Base-by-base conservation (phyloP, 2,329 filamentous ascomycete genomes). In the Xylariaceae sp. region DNA sequence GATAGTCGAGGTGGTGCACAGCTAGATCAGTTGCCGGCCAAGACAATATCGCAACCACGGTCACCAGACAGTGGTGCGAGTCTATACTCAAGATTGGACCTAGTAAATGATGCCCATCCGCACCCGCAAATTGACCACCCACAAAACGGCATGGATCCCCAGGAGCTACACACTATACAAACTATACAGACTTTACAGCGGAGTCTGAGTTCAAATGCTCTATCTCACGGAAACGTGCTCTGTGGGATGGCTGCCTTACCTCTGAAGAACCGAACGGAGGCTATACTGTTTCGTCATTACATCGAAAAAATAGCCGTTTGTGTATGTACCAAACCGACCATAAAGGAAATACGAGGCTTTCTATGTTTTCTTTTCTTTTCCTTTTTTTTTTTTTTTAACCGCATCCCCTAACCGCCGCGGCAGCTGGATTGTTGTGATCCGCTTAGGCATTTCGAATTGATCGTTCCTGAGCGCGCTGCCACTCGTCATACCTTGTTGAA, bases 381-480 rank as follows among this genome's bases (percentile, higher is more conserved):
- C 26, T 34, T 30, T 30, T 30, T 41, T 40, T 43, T 10, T 43
- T 45, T 36, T 22, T 16, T 22, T 2, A 16, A n/a, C 19, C 18
- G 10, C n/a, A 26, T 22, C 22, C 29, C 51, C 62, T 66, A 43
- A 67, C 46, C 12, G 13, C 12, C 51, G 15, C 30, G 40, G n/a
- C 30, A 70, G 67, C 57, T 70, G 42, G 67, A 70, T 47, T 58
- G 67, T 9, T 68, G 65, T 49, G 67, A 70, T 49, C 66, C 67
- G 13, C 53, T 59, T 49, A 69, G 65, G 16, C 78, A 80, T 54
- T 84, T 85, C 59, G 75, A 78, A 51, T 70, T 74, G 0, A 69
- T 78, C 5, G 80, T 84, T 0, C 81, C 81, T 0, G 72, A 77
- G 50, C 71, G 77, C 18, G 79, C 81, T 3, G 73, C 72, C 12